Evolutionary conservation across 495 filamentous ascomycete species (phyloP), one percentile per base, ranked within the genome.

Genomic region (Xylaria acuta): DNA sequence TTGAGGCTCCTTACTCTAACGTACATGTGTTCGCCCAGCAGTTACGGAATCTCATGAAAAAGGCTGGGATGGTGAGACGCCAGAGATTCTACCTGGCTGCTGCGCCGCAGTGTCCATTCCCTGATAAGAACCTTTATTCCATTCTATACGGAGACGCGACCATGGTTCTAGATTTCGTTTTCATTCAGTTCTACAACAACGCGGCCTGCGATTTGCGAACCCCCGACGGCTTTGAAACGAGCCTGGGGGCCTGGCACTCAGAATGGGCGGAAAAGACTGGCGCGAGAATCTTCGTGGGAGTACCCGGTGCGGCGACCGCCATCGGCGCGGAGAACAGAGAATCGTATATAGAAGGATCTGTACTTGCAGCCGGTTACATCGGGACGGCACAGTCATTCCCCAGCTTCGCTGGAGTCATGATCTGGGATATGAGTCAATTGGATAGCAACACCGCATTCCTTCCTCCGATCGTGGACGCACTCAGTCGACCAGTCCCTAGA

Each of bases 111-210:
- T 90, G 88, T 65, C 83, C 85, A 5, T 83, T 82, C 62, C 88
- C 88, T 0, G 86, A 89, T 73, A 80, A 76, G 18, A 85, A 90
- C 27, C 85, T 90, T 74, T 79, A 86, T 56, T 80, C 82, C 0
- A 82, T 89, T 38, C 82, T 93, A 30, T 75, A 86, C 49, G 82
- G 80, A 1, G 43, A 70, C 54, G 22, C n/a, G 20, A 78, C 84
- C 12, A 84, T 88, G 25, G 75, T 75, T 7, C 86, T 91, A 51
- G 91, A 93, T 73, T 91, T 90, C 58, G 76, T 93, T 38, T 90
- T 86, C 76, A 86, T 92, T 4, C 91, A 93, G 76, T 93, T 92
- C 83, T 93, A 84, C 71, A 85, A 84, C 73, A 91, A 91, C 81
- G 86, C 81, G 73, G 54, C 68, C 38, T 92, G 91, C 79, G 91